These are phyloP conservation scores for Paratinospora sagittata DNA, from an alignment of 164 flowering plant genomes.

Conservation along the genomic window DNA sequence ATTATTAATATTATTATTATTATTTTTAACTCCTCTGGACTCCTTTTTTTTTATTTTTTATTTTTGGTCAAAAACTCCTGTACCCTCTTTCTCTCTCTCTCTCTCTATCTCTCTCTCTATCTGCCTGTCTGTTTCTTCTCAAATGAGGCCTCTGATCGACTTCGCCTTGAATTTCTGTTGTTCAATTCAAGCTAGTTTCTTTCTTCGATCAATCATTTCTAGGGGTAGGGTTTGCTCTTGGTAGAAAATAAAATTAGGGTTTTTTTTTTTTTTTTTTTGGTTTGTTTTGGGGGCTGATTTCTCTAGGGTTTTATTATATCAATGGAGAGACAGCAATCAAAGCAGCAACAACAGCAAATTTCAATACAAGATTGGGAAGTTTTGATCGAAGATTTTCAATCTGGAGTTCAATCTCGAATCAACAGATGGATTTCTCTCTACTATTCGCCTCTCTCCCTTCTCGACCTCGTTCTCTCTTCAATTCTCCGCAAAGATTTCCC, in stretches of 20 bases:
- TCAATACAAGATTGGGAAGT: conserved; percentile 68
- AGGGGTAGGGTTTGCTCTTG: too few relatives aligned
- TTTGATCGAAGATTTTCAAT: conserved; percentile 72
- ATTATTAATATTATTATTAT: too few relatives aligned
- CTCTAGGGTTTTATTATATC: background rate
- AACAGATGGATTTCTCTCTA: conserved; percentile 35
- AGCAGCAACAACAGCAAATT: too few relatives aligned
- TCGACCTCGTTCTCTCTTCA: conserved; percentile 54
- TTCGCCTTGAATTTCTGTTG: background rate
- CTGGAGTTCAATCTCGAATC: conserved; percentile 31
- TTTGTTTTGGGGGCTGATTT: background rate
- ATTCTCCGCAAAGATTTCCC: conserved; percentile 47
- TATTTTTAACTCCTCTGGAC: too few relatives aligned
- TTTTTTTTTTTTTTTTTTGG: too few relatives aligned
- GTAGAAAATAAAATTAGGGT: too few relatives aligned
- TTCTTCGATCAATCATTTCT: too few relatives aligned
- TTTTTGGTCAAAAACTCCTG: too few relatives aligned
- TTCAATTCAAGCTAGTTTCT: too few relatives aligned
- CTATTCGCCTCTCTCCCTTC: conserved; percentile 26
- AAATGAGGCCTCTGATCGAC: background rate
- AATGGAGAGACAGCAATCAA: conserved; percentile 19
- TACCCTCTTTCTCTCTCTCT: too few relatives aligned
- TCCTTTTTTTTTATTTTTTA: too few relatives aligned
- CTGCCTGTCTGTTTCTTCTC: background rate
- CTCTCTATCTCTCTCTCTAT: background rate